Conservation (phyloP, 148 eudicot species). For the Polygonum aviculare region DNA sequence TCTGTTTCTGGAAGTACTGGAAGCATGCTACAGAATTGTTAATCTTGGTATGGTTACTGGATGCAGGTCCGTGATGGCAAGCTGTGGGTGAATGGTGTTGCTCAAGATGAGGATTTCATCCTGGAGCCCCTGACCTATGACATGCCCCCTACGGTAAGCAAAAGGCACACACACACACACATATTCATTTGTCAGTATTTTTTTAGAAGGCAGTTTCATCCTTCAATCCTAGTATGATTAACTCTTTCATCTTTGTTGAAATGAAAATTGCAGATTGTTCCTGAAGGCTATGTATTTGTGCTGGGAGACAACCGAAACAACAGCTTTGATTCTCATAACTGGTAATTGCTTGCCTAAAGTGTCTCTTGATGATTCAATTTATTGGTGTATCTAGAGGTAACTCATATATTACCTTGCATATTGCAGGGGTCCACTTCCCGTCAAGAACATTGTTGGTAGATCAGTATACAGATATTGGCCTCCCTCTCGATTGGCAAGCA, state of each 20-base stretch:
- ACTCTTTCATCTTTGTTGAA: not conserved
- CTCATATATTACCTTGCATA: not conserved
- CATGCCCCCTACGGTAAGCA: constrained; percentile 61
- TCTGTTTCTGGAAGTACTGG: not conserved
- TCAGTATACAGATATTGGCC: constrained; percentile 69
- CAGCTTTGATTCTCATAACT: constrained; percentile 85
- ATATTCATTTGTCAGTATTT: not conserved
- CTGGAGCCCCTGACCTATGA: constrained; percentile 79
- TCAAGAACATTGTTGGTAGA: constrained; percentile 54
- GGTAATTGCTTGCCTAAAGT: constrained; percentile 32
- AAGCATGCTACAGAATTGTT: not conserved
- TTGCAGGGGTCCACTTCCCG: constrained; percentile 73
- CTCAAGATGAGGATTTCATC: constrained; percentile 71
- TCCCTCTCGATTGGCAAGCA: constrained; percentile 43
- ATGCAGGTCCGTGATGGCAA: constrained; percentile 61
- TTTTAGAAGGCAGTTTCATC: not conserved
- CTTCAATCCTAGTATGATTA: not conserved
- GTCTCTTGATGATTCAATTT: not conserved
- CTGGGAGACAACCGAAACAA: constrained; percentile 95
- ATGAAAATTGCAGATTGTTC: constrained; percentile 44
- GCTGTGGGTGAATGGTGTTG: constrained; percentile 56
- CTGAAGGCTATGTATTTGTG: constrained; percentile 87
- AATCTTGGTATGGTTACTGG: not conserved
- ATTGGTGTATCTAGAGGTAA: not conserved
- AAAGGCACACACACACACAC: not conserved